A percentile compares a stretch with the other conserved stretches of the same genome.
phyloP scores from a whole-genome alignment of 164 flowering plant species.

The Buxus sempervirens region DNA sequence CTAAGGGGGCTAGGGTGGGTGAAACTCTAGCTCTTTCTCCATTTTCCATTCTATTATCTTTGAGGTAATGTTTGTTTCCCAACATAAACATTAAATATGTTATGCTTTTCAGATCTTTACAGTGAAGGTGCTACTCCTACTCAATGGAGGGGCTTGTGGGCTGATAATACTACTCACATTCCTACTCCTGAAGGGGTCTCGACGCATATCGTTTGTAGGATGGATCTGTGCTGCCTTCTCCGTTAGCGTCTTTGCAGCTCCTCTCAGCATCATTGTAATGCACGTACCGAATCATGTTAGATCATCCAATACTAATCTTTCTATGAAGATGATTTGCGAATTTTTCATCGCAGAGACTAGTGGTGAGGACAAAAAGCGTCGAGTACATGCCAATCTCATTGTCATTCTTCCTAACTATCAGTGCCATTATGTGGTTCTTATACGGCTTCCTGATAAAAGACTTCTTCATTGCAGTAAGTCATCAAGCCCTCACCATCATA shows the following conservation, averaged over 20 bases:
- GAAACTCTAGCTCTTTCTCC: conserved; percentile 6
- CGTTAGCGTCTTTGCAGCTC: conserved; percentile 64
- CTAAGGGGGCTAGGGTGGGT: conserved; percentile 39
- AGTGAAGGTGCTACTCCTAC: conserved; percentile 34
- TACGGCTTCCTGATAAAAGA: conserved; percentile 60
- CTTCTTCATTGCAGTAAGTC: conserved; percentile 57
- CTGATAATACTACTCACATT: conserved; percentile 35
- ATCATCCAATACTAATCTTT: too few relatives aligned
- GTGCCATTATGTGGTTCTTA: conserved; percentile 72
- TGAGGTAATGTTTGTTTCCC: background rate
- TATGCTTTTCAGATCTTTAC: conserved; percentile 42
- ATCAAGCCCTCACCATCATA: background rate
- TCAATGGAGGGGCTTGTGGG: conserved; percentile 37
- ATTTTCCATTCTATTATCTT: background rate
- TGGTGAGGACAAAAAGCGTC: conserved; percentile 67
- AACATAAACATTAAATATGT: background rate
- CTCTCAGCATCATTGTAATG: conserved; percentile 67
- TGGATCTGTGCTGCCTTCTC: conserved; percentile 66
- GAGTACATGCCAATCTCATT: conserved; percentile 69
- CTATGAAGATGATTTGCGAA: background rate
- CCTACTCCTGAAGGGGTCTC: conserved; percentile 19
- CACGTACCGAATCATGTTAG: too few relatives aligned
- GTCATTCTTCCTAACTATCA: conserved; percentile 59
- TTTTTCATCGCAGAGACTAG: conserved; percentile 45
- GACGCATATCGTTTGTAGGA: conserved; percentile 39